These are phyloP conservation scores for Lactarius hatsudake DNA, from an alignment of 768 basidiomycete species.

Conservation along the genomic window DNA sequence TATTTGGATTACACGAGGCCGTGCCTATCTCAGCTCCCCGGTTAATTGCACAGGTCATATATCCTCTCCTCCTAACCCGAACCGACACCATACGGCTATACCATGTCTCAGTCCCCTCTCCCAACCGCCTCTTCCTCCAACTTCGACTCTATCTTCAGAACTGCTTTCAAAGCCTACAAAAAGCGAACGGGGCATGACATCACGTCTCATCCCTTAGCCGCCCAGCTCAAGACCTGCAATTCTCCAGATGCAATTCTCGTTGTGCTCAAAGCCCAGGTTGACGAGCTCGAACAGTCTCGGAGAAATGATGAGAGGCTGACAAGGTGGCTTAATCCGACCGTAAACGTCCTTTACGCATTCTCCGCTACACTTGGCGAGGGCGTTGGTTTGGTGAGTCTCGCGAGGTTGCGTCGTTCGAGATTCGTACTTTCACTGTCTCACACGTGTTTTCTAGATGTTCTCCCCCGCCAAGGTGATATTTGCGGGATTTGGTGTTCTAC, in stretches of 20 bases:
- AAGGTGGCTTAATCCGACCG: not conserved
- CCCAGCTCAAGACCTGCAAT: not conserved
- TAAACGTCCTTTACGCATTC: not conserved
- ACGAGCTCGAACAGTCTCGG: not conserved
- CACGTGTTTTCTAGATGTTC: not conserved
- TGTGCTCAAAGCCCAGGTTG: not conserved
- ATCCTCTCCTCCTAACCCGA: no score
- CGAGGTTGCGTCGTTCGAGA: not conserved
- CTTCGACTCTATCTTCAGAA: not conserved
- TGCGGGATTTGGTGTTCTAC: not conserved
- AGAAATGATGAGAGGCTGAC: not conserved
- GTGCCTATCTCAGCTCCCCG: no score
- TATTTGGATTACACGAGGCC: no score
- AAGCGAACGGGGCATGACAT: not conserved
- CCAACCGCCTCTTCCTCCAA: not conserved
- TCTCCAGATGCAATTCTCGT: conserved; percentile 1
- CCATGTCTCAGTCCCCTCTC: not conserved
- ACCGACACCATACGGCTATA: no score
- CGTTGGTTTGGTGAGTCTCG: not conserved
- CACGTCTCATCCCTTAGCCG: not conserved
- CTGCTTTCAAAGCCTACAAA: not conserved
- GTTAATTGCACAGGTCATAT: no score
- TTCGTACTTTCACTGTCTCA: not conserved
- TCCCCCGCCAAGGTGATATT: not conserved
- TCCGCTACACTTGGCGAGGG: not conserved